A percentile compares a stretch with the other conserved stretches of the same genome.
These are phyloP conservation scores for Apiospora phragmitis DNA, from an alignment of 2,329 filamentous ascomycete genomes.

Conservation along the genomic window DNA sequence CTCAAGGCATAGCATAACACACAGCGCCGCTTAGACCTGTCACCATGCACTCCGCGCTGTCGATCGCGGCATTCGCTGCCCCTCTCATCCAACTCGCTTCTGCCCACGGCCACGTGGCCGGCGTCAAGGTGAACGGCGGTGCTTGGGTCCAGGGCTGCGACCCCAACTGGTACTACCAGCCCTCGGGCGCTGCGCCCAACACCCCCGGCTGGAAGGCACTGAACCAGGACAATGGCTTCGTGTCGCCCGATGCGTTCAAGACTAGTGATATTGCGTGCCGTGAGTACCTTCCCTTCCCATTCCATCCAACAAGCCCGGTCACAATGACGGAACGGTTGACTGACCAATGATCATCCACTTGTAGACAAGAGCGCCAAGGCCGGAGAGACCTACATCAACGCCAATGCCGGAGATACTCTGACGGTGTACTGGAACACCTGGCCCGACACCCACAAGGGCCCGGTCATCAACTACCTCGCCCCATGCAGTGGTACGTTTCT, in stretches of 20 bases:
- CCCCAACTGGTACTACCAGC: constrained; percentile 28
- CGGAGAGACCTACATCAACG: constrained; percentile 29
- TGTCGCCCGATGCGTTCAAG: constrained; percentile 41
- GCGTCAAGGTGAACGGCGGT: constrained; percentile 23
- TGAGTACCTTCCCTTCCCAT: not conserved
- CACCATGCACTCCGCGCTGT: constrained; percentile 9
- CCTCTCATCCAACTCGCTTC: constrained; percentile 18
- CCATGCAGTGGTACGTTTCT: constrained; percentile 27
- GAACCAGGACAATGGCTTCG: constrained; percentile 52
- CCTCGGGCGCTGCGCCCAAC: constrained; percentile 16
- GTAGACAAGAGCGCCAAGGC: constrained; percentile 37
- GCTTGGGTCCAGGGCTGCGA: constrained; percentile 20
- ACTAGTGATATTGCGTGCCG: constrained; percentile 47
- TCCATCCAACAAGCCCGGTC: too few relatives aligned
- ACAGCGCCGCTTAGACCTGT: not conserved
- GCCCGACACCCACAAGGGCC: constrained; percentile 37
- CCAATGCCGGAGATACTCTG: constrained; percentile 30
- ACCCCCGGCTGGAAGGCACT: constrained; percentile 41
- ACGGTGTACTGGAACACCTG: constrained; percentile 35
- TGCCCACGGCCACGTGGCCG: constrained; percentile 25
- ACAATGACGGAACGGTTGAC: not conserved
- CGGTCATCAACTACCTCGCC: constrained; percentile 37
- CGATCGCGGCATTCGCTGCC: constrained; percentile 12
- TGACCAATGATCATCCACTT: not conserved
- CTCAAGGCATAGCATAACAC: not conserved